Evolutionary conservation across 495 filamentous ascomycete genomes (phyloP).

Genomic region (Xylaria scruposa): DNA sequence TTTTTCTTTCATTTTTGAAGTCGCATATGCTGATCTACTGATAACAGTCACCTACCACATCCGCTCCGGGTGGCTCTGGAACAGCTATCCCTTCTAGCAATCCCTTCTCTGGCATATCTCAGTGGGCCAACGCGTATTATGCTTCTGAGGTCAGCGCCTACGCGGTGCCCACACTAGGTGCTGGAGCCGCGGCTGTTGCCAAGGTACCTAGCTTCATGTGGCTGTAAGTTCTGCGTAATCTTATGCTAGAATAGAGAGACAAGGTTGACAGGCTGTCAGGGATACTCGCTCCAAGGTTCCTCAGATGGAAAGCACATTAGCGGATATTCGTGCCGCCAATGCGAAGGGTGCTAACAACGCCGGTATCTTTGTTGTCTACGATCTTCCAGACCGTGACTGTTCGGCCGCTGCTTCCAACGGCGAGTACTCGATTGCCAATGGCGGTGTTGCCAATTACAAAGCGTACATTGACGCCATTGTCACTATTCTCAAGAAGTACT

Average conservation of each 20-base stretch:
- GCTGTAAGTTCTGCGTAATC: constrained; percentile 51
- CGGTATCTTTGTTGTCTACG: constrained; percentile 62
- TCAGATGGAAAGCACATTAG: constrained; percentile 54
- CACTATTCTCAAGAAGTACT: constrained; percentile 32
- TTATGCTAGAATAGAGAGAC: background rate
- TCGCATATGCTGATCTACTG: constrained; percentile 1
- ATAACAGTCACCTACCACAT: constrained; percentile 28
- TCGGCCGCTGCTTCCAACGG: constrained; percentile 68
- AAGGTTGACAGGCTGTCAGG: constrained; percentile 34
- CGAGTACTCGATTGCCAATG: constrained; percentile 59
- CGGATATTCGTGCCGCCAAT: constrained; percentile 57
- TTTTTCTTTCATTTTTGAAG: background rate
- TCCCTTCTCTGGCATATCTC: constrained; percentile 59
- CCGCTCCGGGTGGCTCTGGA: constrained; percentile 24
- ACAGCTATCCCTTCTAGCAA: constrained; percentile 55
- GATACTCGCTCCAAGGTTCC: constrained; percentile 57
- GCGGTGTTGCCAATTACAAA: constrained; percentile 65
- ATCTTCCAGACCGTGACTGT: constrained; percentile 70
- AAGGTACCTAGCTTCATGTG: constrained; percentile 63
- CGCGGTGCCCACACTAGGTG: constrained; percentile 58
- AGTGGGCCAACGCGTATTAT: constrained; percentile 66
- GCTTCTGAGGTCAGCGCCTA: constrained; percentile 58
- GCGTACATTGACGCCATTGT: constrained; percentile 62
- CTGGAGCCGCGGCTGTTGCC: constrained; percentile 56
- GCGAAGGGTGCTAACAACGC: constrained; percentile 51